Percentiles rank a stretch among this genome's conserved stretches.
phyloP scores from a whole-genome alignment of 257 asterid genomes.

The Jaltomata sinuosa region DNA sequence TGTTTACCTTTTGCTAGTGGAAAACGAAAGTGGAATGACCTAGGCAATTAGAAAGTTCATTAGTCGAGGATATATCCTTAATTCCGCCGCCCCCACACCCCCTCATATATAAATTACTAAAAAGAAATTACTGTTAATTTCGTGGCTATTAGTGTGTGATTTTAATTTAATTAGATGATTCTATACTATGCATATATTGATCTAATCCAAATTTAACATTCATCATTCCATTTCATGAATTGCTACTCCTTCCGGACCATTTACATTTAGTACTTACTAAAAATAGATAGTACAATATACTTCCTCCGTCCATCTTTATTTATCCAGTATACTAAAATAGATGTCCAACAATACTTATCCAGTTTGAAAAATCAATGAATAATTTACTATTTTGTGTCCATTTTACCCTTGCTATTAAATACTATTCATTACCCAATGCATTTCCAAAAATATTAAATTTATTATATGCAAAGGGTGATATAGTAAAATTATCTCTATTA shows the following conservation, averaged over 20 bases:
- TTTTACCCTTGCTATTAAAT: too few species aligned
- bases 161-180: not conserved
- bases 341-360: too few species aligned
- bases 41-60: not conserved
- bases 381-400: too few species aligned
- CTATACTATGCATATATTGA: not conserved
- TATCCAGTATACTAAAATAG: too few species aligned
- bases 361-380: too few species aligned
- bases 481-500: too few species aligned
- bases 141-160: not conserved
- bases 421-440: too few species aligned
- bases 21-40: conserved; percentile 2
- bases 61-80: not conserved
- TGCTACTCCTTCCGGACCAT: not conserved
- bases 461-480: too few species aligned
- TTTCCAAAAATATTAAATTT: too few species aligned
- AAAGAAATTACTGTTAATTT: not conserved
- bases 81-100: not conserved
- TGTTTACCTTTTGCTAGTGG: conserved; percentile 1
- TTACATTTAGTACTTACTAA: too few species aligned
- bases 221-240: not conserved
- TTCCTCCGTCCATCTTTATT: too few species aligned
- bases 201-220: not conserved
- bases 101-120: not conserved
- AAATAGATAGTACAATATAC: too few species aligned